These are phyloP conservation scores for Colletotrichum sp. DNA, from an alignment of 2,329 filamentous ascomycete species.

Conservation along the genomic window DNA sequence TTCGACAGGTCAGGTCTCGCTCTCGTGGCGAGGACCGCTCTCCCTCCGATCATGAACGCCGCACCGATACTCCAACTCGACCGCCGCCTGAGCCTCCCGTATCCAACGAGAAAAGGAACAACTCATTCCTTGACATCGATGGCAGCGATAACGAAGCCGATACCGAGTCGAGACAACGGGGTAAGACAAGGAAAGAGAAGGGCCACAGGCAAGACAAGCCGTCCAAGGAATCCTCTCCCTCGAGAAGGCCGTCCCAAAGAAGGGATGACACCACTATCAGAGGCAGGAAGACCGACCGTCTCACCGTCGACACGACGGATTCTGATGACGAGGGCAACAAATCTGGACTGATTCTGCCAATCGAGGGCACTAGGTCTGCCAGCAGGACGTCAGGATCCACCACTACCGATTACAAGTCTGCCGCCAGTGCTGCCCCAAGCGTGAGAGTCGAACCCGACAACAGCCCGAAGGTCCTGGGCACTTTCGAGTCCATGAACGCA, in stretches of 20 bases:
- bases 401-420: slow-evolving; percentile 45
- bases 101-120: slow-evolving; percentile 38
- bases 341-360: slow-evolving; percentile 46
- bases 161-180: slow-evolving; percentile 25
- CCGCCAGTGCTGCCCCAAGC: slow-evolving; percentile 38
- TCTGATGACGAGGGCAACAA: slow-evolving; percentile 37
- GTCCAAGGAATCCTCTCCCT: slow-evolving; percentile 8
- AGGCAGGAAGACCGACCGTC: slow-evolving; percentile 9
- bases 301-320: slow-evolving; percentile 32
- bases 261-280: slow-evolving; percentile 9
- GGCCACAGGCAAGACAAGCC: not conserved
- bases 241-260: not conserved
- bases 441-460: slow-evolving; percentile 48
- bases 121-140: slow-evolving; percentile 58
- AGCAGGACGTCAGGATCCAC: slow-evolving; percentile 41
- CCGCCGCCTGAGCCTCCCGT: slow-evolving; percentile 35
- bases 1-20: slow-evolving; percentile 64
- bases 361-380: slow-evolving; percentile 40
- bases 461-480: slow-evolving; percentile 37
- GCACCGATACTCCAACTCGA: slow-evolving; percentile 39
- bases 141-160: slow-evolving; percentile 53
- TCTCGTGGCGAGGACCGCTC: slow-evolving; percentile 31
- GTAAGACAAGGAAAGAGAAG: slow-evolving; percentile 3
- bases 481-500: slow-evolving; percentile 34
- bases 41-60: slow-evolving; percentile 2